phyloP scores from a whole-genome alignment of 768 basidiomycete species.

The Lentinula aciculospora region DNA sequence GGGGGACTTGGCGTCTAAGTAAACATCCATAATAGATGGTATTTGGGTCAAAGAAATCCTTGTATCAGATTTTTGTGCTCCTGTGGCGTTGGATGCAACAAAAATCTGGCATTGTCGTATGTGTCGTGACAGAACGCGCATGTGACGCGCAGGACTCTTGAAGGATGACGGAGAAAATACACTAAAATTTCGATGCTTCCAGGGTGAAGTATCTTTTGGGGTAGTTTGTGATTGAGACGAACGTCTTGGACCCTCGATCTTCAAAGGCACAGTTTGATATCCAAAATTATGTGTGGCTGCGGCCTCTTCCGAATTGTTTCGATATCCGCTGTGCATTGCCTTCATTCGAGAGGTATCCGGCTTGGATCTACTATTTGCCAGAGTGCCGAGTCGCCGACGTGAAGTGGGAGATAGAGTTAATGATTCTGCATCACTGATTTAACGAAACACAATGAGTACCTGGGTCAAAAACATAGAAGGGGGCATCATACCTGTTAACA shows the following conservation, averaged over 20 bases:
- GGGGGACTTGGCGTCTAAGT: constrained; percentile 35
- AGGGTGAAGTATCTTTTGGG: background rate
- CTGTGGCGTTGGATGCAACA: background rate
- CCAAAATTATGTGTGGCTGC: background rate
- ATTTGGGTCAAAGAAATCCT: constrained; percentile 13
- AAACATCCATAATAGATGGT: constrained; percentile 40
- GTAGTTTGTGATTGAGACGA: too few relatives aligned
- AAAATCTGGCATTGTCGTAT: background rate
- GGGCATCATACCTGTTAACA: background rate
- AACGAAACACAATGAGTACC: background rate
- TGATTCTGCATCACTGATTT: background rate
- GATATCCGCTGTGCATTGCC: background rate
- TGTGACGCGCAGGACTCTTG: background rate
- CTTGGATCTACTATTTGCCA: background rate
- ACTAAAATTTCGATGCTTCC: background rate
- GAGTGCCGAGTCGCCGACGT: background rate
- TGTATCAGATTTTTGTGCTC: background rate
- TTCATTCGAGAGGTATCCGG: background rate
- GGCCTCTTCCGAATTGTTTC: background rate
- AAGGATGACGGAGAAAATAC: background rate
- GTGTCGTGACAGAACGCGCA: background rate
- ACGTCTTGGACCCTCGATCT: background rate
- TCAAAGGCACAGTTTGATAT: background rate
- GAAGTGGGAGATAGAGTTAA: background rate
- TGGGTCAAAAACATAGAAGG: too few relatives aligned